A percentile compares a stretch with the other conserved stretches of the same genome.
phyloP scores from a whole-genome alignment of 2,329 filamentous ascomycete genomes.

The Diaporthe ampelina region DNA sequence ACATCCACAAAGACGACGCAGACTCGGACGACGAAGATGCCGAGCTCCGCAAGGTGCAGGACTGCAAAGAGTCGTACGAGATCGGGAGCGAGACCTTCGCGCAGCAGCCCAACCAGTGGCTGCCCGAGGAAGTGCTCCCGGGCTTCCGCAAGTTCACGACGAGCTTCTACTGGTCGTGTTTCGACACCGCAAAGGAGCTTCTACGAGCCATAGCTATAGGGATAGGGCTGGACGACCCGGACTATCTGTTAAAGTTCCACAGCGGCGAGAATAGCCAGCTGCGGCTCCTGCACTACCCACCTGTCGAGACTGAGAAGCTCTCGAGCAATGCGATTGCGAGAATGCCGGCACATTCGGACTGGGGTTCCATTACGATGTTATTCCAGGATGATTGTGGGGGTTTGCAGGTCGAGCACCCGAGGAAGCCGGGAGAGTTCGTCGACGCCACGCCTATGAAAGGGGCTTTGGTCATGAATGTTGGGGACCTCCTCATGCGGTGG shows the following conservation, averaged over 20 bases:
- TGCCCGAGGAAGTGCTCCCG: conserved; percentile 52
- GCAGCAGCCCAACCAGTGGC: conserved; percentile 54
- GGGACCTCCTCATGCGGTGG: conserved; percentile 41
- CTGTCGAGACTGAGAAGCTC: conserved; percentile 47
- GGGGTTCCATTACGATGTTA: conserved; percentile 59
- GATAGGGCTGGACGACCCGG: conserved; percentile 48
- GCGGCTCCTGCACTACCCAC: conserved; percentile 69
- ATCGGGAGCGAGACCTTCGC: conserved; percentile 39
- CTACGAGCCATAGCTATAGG: conserved; percentile 52
- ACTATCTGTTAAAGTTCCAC: conserved; percentile 56
- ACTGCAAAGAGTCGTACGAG: conserved; percentile 50
- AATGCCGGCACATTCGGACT: conserved; percentile 51
- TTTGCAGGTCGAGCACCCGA: conserved; percentile 55
- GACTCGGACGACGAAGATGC: conserved; percentile 37
- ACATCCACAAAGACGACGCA: conserved; percentile 40
- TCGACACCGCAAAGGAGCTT: conserved; percentile 47
- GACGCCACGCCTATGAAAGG: conserved; percentile 39
- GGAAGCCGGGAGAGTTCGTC: conserved; percentile 37
- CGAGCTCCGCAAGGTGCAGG: conserved; percentile 41
- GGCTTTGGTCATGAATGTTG: conserved; percentile 41
- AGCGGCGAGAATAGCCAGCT: conserved; percentile 71
- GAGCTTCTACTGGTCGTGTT: conserved; percentile 51
- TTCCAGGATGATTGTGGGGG: conserved; percentile 60
- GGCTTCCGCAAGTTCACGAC: conserved; percentile 53
- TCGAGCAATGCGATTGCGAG: conserved; percentile 47